Conservation (phyloP, 1,139 yeast genomes). For the Candida glucosophila region DNA sequence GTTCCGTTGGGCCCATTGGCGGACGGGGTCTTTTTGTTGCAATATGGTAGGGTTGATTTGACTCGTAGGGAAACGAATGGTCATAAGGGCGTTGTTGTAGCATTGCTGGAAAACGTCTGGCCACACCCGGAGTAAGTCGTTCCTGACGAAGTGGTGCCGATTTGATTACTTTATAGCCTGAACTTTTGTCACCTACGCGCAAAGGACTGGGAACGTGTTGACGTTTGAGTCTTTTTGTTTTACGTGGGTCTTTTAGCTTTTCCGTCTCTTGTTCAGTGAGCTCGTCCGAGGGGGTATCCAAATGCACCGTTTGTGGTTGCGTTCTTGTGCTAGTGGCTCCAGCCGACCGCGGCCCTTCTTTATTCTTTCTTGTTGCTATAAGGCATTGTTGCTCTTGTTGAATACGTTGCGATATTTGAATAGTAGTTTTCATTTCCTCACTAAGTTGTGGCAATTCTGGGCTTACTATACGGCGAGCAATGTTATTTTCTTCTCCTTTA, state of each 20-base stretch:
- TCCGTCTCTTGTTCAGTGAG: slow-evolving; percentile 13
- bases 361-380: slow-evolving; percentile 26
- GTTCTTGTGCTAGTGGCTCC: too few species aligned
- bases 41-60: too few species aligned
- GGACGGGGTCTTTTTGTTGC: too few species aligned
- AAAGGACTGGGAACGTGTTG: slow-evolving; percentile 39
- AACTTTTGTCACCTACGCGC: slow-evolving; percentile 10
- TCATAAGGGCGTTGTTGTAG: too few species aligned
- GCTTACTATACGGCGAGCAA: slow-evolving; percentile 31
- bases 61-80: too few species aligned
- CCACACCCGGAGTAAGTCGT: too few species aligned
- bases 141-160: slow-evolving; percentile 42
- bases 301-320: too few species aligned
- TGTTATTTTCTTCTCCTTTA: too few species aligned
- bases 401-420: slow-evolving; percentile 36
- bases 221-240: slow-evolving; percentile 32
- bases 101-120: background rate
- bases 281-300: too few species aligned
- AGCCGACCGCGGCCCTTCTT: too few species aligned
- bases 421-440: slow-evolving; percentile 40
- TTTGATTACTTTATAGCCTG: slow-evolving; percentile 24
- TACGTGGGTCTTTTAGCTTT: slow-evolving; percentile 9
- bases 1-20: too few species aligned
- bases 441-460: slow-evolving; percentile 43
- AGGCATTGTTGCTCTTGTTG: slow-evolving; percentile 40